phyloP scores from a whole-genome alignment of 305 asterid genomes.

The Fraxinus sp. region DNA sequence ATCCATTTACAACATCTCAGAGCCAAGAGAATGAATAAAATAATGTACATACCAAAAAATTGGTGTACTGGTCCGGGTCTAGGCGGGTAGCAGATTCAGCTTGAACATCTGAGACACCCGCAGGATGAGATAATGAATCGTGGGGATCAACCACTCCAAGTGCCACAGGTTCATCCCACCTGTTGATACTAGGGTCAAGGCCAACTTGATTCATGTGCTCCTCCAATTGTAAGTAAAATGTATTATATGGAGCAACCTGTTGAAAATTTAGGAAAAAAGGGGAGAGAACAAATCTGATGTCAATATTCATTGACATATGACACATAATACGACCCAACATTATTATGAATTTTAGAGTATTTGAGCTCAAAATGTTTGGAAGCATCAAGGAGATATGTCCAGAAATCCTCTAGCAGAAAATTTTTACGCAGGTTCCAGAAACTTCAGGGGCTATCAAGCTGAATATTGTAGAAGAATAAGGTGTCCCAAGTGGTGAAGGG shows the following conservation, averaged over 20 bases:
- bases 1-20: conserved; percentile 12
- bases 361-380: neutral
- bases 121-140: conserved; percentile 94
- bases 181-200: conserved; percentile 60
- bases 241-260: conserved; percentile 94
- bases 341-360: neutral
- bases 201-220: conserved; percentile 89
- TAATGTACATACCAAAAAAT: conserved; percentile 56
- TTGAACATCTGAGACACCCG: conserved; percentile 90
- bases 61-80: conserved; percentile 86
- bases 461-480: neutral
- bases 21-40: conserved; percentile 15
- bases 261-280: conserved; percentile 18
- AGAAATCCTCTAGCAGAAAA: neutral
- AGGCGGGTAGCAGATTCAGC: conserved; percentile 77
- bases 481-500: neutral
- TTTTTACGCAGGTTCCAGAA: neutral
- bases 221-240: conserved; percentile 73
- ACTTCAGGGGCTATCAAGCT: neutral
- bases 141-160: conserved; percentile 95
- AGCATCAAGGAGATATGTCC: neutral
- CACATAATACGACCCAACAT: neutral
- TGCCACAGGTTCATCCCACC: conserved; percentile 83
- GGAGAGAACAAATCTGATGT: conserved; percentile 8
- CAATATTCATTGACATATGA: conserved; percentile 9